Conservation (phyloP, 768 basidiomycete genomes). For the Suillus weaverae region DNA sequence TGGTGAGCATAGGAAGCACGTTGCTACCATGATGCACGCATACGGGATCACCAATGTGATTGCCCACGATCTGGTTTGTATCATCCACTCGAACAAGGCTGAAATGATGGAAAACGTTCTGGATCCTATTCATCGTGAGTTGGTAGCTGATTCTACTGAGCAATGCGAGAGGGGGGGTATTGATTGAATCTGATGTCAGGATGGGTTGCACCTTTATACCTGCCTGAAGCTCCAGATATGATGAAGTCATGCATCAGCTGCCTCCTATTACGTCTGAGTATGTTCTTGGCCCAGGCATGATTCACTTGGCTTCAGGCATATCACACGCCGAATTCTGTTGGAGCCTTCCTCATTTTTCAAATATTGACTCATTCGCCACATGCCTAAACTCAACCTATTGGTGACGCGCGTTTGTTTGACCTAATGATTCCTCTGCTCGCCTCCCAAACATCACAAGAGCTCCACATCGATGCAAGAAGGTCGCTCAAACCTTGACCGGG, state of each 20-base stretch:
- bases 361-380: not conserved
- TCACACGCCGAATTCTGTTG: not conserved
- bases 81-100: too few species aligned
- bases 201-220: not conserved
- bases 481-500: too few species aligned
- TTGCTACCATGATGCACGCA: not conserved
- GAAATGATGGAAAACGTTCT: not conserved
- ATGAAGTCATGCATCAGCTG: not conserved
- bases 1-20: not conserved
- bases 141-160: not conserved
- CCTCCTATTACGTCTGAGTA: too few species aligned
- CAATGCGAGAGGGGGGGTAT: not conserved
- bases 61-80: too few species aligned
- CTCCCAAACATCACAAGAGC: too few species aligned
- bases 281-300: not conserved
- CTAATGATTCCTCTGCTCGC: too few species aligned
- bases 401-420: too few species aligned
- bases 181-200: not conserved
- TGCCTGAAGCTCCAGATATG: not conserved
- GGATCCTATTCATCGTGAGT: not conserved
- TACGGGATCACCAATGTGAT: not conserved
- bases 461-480: too few species aligned
- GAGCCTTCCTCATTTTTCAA: not conserved
- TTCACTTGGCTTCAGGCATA: not conserved
- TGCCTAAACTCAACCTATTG: too few species aligned